Conservation (phyloP, 352 stramenopile genomes). For the Globisporangium ultimum region DNA sequence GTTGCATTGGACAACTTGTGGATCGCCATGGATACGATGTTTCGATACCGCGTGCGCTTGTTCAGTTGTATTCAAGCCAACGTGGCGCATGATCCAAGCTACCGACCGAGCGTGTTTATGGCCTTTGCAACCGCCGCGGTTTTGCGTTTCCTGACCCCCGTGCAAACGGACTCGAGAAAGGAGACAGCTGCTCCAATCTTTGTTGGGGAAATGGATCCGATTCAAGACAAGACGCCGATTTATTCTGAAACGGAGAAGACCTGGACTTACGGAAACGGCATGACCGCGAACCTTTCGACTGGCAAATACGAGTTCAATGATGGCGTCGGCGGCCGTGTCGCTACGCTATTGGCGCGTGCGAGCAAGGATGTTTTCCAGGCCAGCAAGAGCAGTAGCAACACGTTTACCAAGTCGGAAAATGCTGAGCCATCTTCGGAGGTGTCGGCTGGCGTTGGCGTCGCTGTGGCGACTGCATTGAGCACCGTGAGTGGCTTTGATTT, state of each 20-base stretch:
- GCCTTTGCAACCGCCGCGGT: constrained; percentile 43
- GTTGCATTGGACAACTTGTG: constrained; percentile 93
- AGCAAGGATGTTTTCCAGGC: constrained; percentile 11
- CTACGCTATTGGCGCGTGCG: constrained; percentile 15
- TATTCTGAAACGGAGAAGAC: constrained; percentile 27
- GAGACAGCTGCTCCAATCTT: constrained; percentile 20
- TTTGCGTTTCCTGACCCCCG: constrained; percentile 48
- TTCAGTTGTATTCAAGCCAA: constrained; percentile 29
- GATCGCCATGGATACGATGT: constrained; percentile 86
- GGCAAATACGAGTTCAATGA: too few relatives aligned
- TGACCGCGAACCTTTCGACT: constrained; percentile 33
- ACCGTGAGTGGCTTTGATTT: constrained; percentile 26
- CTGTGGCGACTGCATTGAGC: too few relatives aligned
- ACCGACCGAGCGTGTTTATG: constrained; percentile 36
- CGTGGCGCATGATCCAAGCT: constrained; percentile 17
- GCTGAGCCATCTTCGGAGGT: too few relatives aligned
- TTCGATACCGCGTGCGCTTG: constrained; percentile 40
- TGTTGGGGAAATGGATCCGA: constrained; percentile 46
- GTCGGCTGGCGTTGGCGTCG: too few relatives aligned
- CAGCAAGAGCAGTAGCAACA: too few relatives aligned
- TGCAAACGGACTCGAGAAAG: constrained; percentile 21
- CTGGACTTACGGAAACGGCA: constrained; percentile 35
- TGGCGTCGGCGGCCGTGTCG: too few relatives aligned
- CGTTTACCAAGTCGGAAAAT: too few relatives aligned
- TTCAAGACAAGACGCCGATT: constrained; percentile 28